Evolutionary conservation across 352 stramenopile species (phyloP).

Genomic region (Globisporangium mamillatum): DNA sequence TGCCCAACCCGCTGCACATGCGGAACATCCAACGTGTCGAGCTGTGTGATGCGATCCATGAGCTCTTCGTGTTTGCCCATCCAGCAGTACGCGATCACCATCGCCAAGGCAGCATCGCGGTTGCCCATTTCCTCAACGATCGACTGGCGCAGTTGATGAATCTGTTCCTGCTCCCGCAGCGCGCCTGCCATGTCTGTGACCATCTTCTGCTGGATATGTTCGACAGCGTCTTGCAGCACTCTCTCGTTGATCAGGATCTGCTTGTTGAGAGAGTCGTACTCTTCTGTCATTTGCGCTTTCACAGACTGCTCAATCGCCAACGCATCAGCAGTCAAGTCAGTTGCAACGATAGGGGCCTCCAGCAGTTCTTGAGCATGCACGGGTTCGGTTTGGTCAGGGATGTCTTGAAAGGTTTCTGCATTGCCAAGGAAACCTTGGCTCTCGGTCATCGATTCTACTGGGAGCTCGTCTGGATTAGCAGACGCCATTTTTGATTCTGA

Average conservation of each 20-base stretch:
- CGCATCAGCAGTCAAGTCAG: not conserved
- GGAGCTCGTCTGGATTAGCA: too few species aligned
- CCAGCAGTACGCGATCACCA: constrained; percentile 33
- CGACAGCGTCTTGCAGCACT: constrained; percentile 23
- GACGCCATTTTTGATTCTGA: too few species aligned
- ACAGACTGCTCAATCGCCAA: not conserved
- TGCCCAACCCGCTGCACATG: not conserved
- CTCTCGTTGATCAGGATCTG: constrained; percentile 38
- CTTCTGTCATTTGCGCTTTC: constrained; percentile 12
- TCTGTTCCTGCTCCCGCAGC: constrained; percentile 26
- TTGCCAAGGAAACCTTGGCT: too few species aligned
- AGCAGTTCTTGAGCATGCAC: not conserved
- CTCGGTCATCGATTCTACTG: too few species aligned
- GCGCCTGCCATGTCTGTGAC: constrained; percentile 21
- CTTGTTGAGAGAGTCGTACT: constrained; percentile 32
- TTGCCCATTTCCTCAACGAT: constrained; percentile 35
- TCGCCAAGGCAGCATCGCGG: constrained; percentile 33
- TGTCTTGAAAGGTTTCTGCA: too few species aligned
- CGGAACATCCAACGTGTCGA: not conserved
- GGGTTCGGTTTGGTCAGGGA: not conserved
- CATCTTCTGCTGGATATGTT: constrained; percentile 17
- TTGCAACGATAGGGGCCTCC: too few species aligned
- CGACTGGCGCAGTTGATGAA: constrained; percentile 27
- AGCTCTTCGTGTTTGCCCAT: not conserved
- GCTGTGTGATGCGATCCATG: not conserved